phyloP scores from a whole-genome alignment of 2,329 filamentous ascomycete species.

The Orbilia brochopaga region DNA sequence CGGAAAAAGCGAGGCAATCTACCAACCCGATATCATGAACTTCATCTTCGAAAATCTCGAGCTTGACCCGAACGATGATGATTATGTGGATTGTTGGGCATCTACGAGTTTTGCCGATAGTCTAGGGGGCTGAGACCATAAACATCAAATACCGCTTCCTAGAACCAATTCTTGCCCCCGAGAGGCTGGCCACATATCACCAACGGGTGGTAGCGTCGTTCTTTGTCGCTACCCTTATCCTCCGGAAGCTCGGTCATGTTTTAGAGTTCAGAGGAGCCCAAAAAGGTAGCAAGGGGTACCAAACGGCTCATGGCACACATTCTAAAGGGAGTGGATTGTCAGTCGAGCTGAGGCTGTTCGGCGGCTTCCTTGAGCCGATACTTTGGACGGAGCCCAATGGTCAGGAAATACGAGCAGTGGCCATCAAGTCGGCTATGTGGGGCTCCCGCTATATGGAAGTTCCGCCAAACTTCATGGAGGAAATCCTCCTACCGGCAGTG shows the following conservation, averaged over 20 bases:
- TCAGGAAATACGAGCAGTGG: not conserved
- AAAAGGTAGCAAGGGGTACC: not conserved
- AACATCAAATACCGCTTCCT: no score
- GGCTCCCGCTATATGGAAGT: not conserved
- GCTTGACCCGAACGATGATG: no score
- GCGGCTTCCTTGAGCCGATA: not conserved
- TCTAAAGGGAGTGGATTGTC: not conserved
- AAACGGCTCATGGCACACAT: not conserved
- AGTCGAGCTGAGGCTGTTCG: not conserved
- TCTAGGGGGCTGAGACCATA: no score
- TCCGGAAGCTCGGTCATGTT: not conserved
- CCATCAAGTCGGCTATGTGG: not conserved
- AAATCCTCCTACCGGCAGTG: not conserved
- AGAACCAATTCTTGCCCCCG: no score
- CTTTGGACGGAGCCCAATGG: not conserved
- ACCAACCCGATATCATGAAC: no score
- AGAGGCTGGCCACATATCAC: conserved; percentile 54
- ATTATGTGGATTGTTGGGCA: no score
- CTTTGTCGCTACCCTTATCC: not conserved
- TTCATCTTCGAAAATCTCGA: no score
- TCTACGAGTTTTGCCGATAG: no score
- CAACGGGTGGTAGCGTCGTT: not conserved
- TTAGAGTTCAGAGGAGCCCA: not conserved
- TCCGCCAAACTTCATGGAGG: not conserved
- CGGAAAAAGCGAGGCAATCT: no score